phyloP scores from a whole-genome alignment of 2,329 filamentous ascomycete species.

The Westerdykella aurantiaca region DNA sequence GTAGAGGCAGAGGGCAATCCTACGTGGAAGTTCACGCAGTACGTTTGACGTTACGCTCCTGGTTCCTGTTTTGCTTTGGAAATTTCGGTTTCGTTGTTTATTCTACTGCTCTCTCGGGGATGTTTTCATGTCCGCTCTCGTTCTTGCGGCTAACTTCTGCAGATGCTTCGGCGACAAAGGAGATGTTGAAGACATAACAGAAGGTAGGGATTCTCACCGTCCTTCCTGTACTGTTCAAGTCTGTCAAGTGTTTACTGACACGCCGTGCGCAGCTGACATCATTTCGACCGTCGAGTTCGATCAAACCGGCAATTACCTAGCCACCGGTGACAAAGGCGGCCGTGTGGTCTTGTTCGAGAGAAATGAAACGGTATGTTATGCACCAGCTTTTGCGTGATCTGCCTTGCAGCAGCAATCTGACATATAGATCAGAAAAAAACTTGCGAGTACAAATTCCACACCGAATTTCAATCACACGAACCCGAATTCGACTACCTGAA shows the following conservation, averaged over 20 bases:
- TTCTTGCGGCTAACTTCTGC: conserved; percentile 16
- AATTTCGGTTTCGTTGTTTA: neutral
- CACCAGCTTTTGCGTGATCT: neutral
- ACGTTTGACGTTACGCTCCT: conserved; percentile 44
- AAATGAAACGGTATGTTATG: conserved; percentile 78
- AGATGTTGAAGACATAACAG: conserved; percentile 97
- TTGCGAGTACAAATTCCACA: conserved; percentile 99
- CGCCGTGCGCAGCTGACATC: conserved; percentile 63
- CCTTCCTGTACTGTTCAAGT: conserved; percentile 1
- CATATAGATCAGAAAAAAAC: conserved; percentile 77
- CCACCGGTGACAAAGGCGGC: conserved; percentile 84
- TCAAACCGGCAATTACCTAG: conserved; percentile 82
- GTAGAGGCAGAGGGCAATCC: conserved; percentile 91
- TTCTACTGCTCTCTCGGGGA: neutral
- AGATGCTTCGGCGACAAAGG: conserved; percentile 99
- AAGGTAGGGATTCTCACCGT: conserved; percentile 55
- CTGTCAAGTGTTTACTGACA: conserved; percentile 8
- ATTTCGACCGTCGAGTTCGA: conserved; percentile 90
- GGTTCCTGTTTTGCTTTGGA: neutral
- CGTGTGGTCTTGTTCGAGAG: conserved; percentile 82
- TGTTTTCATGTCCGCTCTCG: neutral
- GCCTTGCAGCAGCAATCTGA: conserved; percentile 1
- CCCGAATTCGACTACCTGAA: conserved; percentile 99
- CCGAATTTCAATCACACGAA: conserved; percentile 98
- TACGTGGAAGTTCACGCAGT: conserved; percentile 99